A percentile compares a stretch with the other conserved stretches of the same genome.
Evolutionary conservation across 768 basidiomycete species (phyloP).

Genomic region (Daedalea quercina): DNA sequence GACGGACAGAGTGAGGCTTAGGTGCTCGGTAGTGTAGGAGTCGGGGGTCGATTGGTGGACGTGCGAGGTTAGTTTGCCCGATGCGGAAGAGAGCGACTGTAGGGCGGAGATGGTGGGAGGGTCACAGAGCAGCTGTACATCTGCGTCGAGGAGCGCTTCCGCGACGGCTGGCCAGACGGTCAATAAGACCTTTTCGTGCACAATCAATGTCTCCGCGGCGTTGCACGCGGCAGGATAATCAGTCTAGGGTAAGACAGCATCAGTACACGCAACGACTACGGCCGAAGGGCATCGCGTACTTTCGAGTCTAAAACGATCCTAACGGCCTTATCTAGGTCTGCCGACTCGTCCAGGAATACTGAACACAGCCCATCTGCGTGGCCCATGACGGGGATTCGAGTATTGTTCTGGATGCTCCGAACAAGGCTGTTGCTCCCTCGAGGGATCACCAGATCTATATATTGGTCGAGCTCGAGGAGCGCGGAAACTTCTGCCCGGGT

Average conservation of each 20-base stretch:
- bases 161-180: conserved; percentile 84
- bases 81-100: conserved; percentile 24
- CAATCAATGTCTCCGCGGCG: conserved; percentile 79
- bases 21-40: conserved; percentile 84
- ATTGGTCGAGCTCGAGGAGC: conserved; percentile 78
- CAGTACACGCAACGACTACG: background rate
- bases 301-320: conserved; percentile 87
- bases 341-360: conserved; percentile 82
- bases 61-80: conserved; percentile 35
- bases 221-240: conserved; percentile 98
- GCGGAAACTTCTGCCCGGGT: conserved; percentile 88
- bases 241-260: conserved; percentile 38
- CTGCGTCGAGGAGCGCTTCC: conserved; percentile 53
- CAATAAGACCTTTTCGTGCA: conserved; percentile 67
- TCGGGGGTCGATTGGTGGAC: conserved; percentile 47
- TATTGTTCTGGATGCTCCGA: conserved; percentile 78
- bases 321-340: conserved; percentile 72
- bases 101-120: conserved; percentile 52
- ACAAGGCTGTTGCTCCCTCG: conserved; percentile 92
- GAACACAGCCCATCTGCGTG: conserved; percentile 96
- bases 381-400: conserved; percentile 96
- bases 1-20: conserved; percentile 80
- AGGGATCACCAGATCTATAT: conserved; percentile 96
- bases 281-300: conserved; percentile 35
- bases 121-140: conserved; percentile 81